Conservation (phyloP, 1,139 yeast species). For the Geotrichum histeridarum region DNA sequence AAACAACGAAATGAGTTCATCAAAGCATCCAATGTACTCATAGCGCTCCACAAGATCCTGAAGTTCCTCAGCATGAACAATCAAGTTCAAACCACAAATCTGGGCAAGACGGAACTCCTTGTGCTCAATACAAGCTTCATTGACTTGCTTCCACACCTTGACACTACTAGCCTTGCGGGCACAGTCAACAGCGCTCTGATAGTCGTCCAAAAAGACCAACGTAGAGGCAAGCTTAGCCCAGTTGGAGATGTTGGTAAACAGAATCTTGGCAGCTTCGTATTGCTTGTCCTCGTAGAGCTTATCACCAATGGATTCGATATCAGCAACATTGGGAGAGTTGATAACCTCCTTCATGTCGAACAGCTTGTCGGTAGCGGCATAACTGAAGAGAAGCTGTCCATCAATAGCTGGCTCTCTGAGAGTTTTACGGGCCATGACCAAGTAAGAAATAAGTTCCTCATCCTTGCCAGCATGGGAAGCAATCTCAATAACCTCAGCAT, state of each 20-base stretch:
- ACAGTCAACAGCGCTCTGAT: constrained; percentile 96
- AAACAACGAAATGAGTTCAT: constrained; percentile 82
- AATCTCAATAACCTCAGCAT: constrained; percentile 86
- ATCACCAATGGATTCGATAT: constrained; percentile 88
- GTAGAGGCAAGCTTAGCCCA: constrained; percentile 95
- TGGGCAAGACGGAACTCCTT: constrained; percentile 95
- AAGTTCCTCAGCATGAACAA: constrained; percentile 95
- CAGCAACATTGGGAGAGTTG: constrained; percentile 87
- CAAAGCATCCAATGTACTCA: constrained; percentile 86
- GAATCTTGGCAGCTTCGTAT: constrained; percentile 88
- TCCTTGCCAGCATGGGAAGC: constrained; percentile 95
- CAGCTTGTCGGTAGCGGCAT: constrained; percentile 72
- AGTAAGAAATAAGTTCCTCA: constrained; percentile 82
- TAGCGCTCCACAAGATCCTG: constrained; percentile 84
- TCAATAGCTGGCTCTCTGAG: constrained; percentile 90
- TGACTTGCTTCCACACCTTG: constrained; percentile 95
- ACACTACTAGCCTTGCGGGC: constrained; percentile 97
- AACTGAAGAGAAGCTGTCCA: constrained; percentile 82
- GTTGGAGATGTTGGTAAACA: constrained; percentile 81
- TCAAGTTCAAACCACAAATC: constrained; percentile 95
- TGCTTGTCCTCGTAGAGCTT: constrained; percentile 74
- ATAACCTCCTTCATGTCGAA: constrained; percentile 81
- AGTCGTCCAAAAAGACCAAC: constrained; percentile 82
- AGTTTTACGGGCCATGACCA: constrained; percentile 90
- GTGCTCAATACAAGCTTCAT: constrained; percentile 92